Base-by-base conservation (phyloP, 805 yeast species). In the Metschnikowia rubicola region DNA sequence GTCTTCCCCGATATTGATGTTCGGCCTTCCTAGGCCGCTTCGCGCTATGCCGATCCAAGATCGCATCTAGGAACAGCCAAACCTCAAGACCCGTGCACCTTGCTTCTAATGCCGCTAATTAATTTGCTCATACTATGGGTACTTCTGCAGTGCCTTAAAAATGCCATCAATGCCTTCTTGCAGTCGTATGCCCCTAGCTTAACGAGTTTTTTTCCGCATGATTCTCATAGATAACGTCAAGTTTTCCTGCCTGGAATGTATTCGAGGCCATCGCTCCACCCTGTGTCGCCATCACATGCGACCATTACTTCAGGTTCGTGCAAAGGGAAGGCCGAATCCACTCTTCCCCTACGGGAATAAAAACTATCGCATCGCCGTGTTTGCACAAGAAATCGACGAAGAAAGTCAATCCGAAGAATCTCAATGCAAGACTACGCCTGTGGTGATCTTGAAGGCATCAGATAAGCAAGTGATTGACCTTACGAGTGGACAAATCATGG, bases 191-290 rank as follows among this genome's bases (percentile, higher is more conserved):
- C 26, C 26, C 26, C 26, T 21, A 21, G 26, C 26, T 21, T 21
- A 21, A 21, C 26, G 26, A 21, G 31, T 32, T 42, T 37, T 28
- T 29, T n/a, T 17, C 15, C 41, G 21, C 44, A 88, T 89, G 96
- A 86, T 89, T 44, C 67, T 87, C 44, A 86, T 85, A 57, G 86
- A 86, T 53, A 86, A 86, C 29, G 85, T 79, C 56, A 86, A 90
- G 58, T 86, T 86, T 62, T 87, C 96, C 3, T 89, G 97, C 65
- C 79, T 80, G 45, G 84, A 84, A 59, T 92, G 99, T 61, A 88
- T 94, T 21, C 73, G 97, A 37, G 98, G 98, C 13, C 99, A 92
- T 61, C 70, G 99, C 35, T 87, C 97, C 1, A 82, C 92, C 1
- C 81, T 84, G 46, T 92, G 99, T 65, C 80, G 79, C 44, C 99